phyloP scores from a whole-genome alignment of 306 rosid genomes.

The Rubus parviflorus region DNA sequence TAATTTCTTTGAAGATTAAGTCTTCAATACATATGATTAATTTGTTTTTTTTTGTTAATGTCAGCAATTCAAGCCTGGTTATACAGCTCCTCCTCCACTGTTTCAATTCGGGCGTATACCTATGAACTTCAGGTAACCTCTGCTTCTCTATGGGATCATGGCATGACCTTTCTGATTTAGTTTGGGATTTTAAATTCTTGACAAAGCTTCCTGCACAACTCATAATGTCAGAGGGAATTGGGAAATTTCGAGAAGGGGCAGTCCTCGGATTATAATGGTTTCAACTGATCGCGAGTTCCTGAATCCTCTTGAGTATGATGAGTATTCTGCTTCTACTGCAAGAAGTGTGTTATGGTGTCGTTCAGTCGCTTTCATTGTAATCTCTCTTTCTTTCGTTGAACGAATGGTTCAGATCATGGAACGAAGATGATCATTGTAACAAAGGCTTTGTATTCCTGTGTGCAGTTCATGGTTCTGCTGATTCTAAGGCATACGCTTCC shows the following conservation, averaged over 20 bases:
- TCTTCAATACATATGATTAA: neutral
- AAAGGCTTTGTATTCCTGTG: constrained; percentile 2
- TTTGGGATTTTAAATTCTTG: neutral
- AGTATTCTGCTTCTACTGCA: constrained; percentile 53
- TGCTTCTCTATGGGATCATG: neutral
- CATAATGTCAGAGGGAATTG: constrained; percentile 73
- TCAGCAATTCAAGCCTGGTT: constrained; percentile 87
- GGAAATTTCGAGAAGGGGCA: constrained; percentile 86
- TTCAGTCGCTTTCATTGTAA: constrained; percentile 61
- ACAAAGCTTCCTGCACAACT: constrained; percentile 7
- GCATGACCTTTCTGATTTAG: too few species aligned
- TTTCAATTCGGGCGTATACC: constrained; percentile 88
- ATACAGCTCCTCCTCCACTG: constrained; percentile 88
- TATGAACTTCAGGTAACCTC: constrained; percentile 79
- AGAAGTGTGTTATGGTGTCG: constrained; percentile 62
- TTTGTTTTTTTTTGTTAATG: neutral
- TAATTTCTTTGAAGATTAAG: neutral
- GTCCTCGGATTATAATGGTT: constrained; percentile 78
- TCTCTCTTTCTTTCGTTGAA: constrained; percentile 17
- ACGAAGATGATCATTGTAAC: neutral
- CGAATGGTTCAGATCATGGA: neutral
- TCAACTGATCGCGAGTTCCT: constrained; percentile 58
- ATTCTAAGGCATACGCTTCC: constrained; percentile 83
- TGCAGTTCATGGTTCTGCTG: constrained; percentile 83
- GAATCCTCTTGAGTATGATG: constrained; percentile 48